These are phyloP conservation scores for Annulohypoxylon moriforme DNA, from an alignment of 495 filamentous ascomycete genomes.

Conservation along the genomic window DNA sequence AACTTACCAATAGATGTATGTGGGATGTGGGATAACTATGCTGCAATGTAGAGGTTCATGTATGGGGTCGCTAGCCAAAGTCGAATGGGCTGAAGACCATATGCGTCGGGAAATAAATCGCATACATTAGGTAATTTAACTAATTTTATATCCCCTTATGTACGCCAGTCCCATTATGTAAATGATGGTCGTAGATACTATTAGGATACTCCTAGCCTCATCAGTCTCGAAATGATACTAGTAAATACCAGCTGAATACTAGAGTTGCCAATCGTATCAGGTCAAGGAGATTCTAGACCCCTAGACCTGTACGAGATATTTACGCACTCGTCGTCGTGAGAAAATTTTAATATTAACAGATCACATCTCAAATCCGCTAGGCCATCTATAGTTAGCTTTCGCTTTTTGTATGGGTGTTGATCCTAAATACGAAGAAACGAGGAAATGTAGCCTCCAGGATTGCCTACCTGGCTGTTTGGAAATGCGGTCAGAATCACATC, in stretches of 20 bases:
- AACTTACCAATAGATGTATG: too few relatives aligned
- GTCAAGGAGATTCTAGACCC: neutral
- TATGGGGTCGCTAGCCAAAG: neutral
- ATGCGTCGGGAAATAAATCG: neutral
- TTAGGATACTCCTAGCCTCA: neutral
- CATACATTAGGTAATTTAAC: neutral
- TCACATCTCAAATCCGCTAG: neutral
- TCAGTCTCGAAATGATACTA: neutral
- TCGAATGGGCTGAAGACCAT: neutral
- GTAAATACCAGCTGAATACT: neutral
- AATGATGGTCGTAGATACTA: neutral
- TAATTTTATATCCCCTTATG: neutral
- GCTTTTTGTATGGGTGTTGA: neutral
- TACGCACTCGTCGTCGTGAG: neutral
- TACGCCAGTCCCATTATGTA: neutral
- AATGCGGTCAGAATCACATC: conserved; percentile 3
- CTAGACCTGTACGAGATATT: neutral
- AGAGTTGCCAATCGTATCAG: neutral
- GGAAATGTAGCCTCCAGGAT: neutral
- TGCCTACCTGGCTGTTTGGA: conserved; percentile 1
- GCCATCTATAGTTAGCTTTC: neutral
- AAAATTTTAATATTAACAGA: neutral
- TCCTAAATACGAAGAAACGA: neutral
- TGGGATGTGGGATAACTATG: too few relatives aligned
- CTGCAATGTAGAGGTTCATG: neutral